Base-by-base conservation (phyloP, 805 yeast genomes). In the Saturnispora bothae region DNA sequence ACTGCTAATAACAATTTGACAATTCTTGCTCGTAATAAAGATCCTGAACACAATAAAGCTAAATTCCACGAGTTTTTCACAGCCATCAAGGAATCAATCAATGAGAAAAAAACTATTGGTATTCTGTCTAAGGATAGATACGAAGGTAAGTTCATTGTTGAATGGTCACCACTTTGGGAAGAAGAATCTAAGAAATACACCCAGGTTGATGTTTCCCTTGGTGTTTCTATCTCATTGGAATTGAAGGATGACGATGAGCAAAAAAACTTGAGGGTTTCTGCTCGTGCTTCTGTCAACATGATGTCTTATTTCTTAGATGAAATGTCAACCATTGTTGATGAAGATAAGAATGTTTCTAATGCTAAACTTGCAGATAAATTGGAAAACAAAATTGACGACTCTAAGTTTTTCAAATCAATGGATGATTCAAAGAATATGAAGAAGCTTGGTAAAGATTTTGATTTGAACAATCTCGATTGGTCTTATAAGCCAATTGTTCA, bases 401-500 rank as follows among this genome's bases (percentile, higher is more conserved):
- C 63, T n/a, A 76, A 73, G 48, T 81, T 82, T 63, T 73, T 78
- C 56, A 68, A 68, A 40, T 57, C 60, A 29, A 66, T 66, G 58
- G 66, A 66, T 12, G 61, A 63, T 3, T 53, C 61, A 39, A 75
- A 73, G 28, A 37, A 53, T 17, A 54, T 73, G 50, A 73, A 76
- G 50, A 70, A 71, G 46, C 55, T 74, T 34, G 78, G 81, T 33
- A 64, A 71, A 25, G 89, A 81, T 39, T 80, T 86, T 44, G 94
- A 85, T 51, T 65, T 79, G 4, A 76, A 73, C 44, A 72, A 76
- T 45, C 62, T 89, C 16, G 97, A 89, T 56, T 89, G 96, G 96
- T 83, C 94, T 47, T 85, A 83, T 58, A 76, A 86, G 39, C 96
- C 97, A 21, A 83, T 86, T 37, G 71, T 86, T 38, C 94, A 85